phyloP scores from a whole-genome alignment of 2,329 filamentous ascomycete species.

The Aureobasidium vineae region DNA sequence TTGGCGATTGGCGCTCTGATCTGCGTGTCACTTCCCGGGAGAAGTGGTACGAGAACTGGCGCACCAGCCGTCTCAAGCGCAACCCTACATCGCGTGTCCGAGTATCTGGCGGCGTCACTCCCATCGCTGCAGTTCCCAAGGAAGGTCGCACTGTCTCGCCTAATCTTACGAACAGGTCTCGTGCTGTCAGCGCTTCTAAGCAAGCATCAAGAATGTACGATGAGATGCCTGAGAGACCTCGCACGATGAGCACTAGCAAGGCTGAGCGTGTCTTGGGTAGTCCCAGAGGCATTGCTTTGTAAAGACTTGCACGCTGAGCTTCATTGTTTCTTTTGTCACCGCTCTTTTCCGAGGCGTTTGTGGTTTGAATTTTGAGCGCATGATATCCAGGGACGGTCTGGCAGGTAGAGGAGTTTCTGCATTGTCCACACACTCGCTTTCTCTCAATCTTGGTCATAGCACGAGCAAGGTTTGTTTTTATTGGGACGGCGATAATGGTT shows the following conservation, averaged over 20 bases:
- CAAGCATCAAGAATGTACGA: conserved; percentile 9
- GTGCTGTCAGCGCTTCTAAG: conserved; percentile 13
- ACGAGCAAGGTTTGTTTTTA: background rate
- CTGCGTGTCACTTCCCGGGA: conserved; percentile 86
- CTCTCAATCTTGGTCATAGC: conserved; percentile 2
- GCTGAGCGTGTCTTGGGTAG: conserved; percentile 23
- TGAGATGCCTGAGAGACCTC: conserved; percentile 2
- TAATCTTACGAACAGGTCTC: conserved; percentile 8
- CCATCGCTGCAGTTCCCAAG: conserved; percentile 36
- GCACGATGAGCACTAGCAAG: conserved; percentile 19
- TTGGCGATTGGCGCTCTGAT: conserved; percentile 89
- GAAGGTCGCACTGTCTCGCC: conserved; percentile 32
- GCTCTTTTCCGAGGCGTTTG: background rate
- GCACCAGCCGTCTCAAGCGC: conserved; percentile 57
- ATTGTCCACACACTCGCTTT: background rate
- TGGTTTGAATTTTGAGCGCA: conserved; percentile 2
- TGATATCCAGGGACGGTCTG: conserved; percentile 14
- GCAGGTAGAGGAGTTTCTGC: background rate
- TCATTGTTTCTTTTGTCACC: background rate
- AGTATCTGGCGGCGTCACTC: conserved; percentile 39
- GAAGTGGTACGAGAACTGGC: conserved; percentile 95
- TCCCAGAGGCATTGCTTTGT: conserved; percentile 23
- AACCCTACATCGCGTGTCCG: conserved; percentile 34
- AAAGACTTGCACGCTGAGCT: background rate
- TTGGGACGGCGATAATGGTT: background rate